Conservation (phyloP, 179 eudicot genomes). For the Silene noctiflora region DNA sequence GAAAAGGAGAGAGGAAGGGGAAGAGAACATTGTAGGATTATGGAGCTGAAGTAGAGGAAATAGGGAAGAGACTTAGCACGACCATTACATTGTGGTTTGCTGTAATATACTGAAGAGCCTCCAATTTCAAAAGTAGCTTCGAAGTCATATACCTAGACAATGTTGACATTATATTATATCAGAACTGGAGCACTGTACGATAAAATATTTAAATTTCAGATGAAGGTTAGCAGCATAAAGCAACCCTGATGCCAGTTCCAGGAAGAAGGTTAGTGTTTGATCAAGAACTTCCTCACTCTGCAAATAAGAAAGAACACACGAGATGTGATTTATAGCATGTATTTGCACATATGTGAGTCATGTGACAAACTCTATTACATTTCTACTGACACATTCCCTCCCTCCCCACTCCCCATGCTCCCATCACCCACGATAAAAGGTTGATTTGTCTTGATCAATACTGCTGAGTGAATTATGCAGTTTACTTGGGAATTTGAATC, state of each 20-base stretch:
- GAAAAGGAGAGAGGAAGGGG: background rate
- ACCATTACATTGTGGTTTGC: slow-evolving; percentile 68
- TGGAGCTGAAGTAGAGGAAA: background rate
- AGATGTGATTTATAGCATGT: slow-evolving; percentile 6
- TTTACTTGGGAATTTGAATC: background rate
- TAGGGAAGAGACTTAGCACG: background rate
- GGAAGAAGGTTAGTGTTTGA: slow-evolving; percentile 71
- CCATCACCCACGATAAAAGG: background rate
- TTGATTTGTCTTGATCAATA: background rate
- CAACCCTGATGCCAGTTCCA: slow-evolving; percentile 93
- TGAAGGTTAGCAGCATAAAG: slow-evolving; percentile 19
- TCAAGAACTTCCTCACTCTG: slow-evolving; percentile 81
- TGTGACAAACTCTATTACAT: background rate
- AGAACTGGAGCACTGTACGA: slow-evolving; percentile 11
- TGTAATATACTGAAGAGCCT: slow-evolving; percentile 64
- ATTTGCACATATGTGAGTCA: background rate
- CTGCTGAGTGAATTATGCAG: background rate
- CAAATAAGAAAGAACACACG: slow-evolving; percentile 19
- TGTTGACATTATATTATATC: slow-evolving; percentile 12
- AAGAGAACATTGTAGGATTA: background rate
- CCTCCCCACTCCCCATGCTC: background rate
- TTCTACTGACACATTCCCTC: background rate
- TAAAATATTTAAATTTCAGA: background rate
- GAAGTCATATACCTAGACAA: slow-evolving; percentile 78
- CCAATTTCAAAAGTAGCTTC: slow-evolving; percentile 82